These are phyloP conservation scores for Chlorociboria aeruginascens DNA, from an alignment of 495 filamentous ascomycete species.

Conservation along the genomic window DNA sequence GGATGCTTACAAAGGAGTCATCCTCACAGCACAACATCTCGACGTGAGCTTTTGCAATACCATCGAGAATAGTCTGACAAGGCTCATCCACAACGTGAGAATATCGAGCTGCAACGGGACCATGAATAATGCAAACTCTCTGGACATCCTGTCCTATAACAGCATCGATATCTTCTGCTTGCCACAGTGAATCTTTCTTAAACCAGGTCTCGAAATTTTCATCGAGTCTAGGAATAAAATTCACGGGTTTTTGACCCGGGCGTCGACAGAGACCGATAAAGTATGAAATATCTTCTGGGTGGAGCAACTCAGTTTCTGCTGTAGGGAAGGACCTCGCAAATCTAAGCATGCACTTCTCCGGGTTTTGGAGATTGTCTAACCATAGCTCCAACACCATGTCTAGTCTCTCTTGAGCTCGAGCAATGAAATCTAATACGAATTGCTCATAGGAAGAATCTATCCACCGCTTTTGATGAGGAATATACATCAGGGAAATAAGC, in stretches of 20 bases:
- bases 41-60: slow-evolving; percentile 76
- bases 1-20: slow-evolving; percentile 37
- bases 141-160: slow-evolving; percentile 89
- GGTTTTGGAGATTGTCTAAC: slow-evolving; percentile 68
- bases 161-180: slow-evolving; percentile 88
- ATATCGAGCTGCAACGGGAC: slow-evolving; percentile 82
- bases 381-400: slow-evolving; percentile 33
- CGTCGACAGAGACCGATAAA: slow-evolving; percentile 82
- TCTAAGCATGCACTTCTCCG: slow-evolving; percentile 56
- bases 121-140: slow-evolving; percentile 85
- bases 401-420: slow-evolving; percentile 85
- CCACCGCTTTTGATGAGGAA: slow-evolving; percentile 65
- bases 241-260: slow-evolving; percentile 84
- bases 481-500: slow-evolving; percentile 89
- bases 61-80: slow-evolving; percentile 77
- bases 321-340: slow-evolving; percentile 69
- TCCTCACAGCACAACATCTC: slow-evolving; percentile 57
- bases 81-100: slow-evolving; percentile 81
- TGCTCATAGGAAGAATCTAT: slow-evolving; percentile 71
- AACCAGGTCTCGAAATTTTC: slow-evolving; percentile 94
- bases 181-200: slow-evolving; percentile 99
- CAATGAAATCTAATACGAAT: slow-evolving; percentile 82
- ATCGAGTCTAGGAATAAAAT: slow-evolving; percentile 83
- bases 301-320: slow-evolving; percentile 73
- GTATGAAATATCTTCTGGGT: slow-evolving; percentile 85